Evolutionary conservation across 1,139 yeast species (phyloP), one percentile per base, ranked within the genome.

Genomic region (Lipomyces yarrowii): DNA sequence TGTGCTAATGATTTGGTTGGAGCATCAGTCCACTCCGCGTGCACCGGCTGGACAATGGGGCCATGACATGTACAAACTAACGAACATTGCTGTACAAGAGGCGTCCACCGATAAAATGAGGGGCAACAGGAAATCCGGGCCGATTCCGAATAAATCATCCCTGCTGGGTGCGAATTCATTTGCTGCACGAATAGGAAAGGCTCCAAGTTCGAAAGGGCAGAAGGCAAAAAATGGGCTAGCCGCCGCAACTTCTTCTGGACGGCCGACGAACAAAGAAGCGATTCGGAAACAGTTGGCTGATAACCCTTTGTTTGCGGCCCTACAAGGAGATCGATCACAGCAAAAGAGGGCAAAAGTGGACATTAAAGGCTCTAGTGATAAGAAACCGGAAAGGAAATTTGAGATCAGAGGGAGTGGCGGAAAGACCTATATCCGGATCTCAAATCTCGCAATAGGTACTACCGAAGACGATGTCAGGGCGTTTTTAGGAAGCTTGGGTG

Each of bases 371-470:
- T 23, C 33, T 10, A 35, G 30, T 10, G 13, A 23, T 18, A 30
- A 37, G 32, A 30, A 37, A 3, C 64, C 57, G 39, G 46, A 42
- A 52, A 54, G 51, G 33, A 18, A 23, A 46, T 64, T 64, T 55
- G 65, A 64, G 21, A 69, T 68, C 53, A 64, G 59, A 56, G 70
- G 70, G 8, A 21, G 52, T 30, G 63, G 64, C 30, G 64, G 65
- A 21, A 39, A 53, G 37, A 55, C 71, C 8, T 59, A 59, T 39
- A 70, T 71, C 26, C 46, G 65, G 59, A 65, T 71, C 21, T 39
- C 56, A 13, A 71, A 71, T 56, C 60, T 71, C 15, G 73, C 72
- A 8, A 51, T 58, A 11, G 73, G 73, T 15, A 71, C 73, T 8
- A 65, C 73, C 11, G 66, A 60, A 6, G 65, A 57, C 13, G 73